Conservation (phyloP, 2,329 filamentous ascomycete species). For the Proliferodiscus dingleyae region DNA sequence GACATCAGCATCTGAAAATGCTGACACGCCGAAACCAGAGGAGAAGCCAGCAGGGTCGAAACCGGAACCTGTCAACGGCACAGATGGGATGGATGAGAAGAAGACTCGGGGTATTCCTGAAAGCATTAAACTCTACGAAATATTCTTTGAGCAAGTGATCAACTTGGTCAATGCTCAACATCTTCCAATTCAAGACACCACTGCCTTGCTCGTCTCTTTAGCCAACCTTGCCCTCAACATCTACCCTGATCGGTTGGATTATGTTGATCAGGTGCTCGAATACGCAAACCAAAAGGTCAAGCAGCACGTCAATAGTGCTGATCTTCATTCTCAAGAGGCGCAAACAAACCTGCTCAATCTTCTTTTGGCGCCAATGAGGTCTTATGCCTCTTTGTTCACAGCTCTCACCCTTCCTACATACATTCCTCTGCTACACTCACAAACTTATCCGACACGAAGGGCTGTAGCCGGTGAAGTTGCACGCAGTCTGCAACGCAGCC, state of each 20-base stretch:
- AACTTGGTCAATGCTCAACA: slow-evolving; percentile 88
- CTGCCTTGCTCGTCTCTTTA: slow-evolving; percentile 88
- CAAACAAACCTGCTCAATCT: slow-evolving; percentile 87
- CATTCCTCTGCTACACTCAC: slow-evolving; percentile 80
- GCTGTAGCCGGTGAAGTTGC: slow-evolving; percentile 88
- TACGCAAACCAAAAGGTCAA: slow-evolving; percentile 83
- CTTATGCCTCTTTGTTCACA: slow-evolving; percentile 94
- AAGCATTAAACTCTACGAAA: slow-evolving; percentile 87
- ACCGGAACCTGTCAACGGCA: slow-evolving; percentile 15
- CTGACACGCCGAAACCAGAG: slow-evolving; percentile 38
- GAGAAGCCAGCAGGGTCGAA: slow-evolving; percentile 38
- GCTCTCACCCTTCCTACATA: slow-evolving; percentile 89
- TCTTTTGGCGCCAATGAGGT: slow-evolving; percentile 82
- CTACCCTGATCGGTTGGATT: slow-evolving; percentile 87
- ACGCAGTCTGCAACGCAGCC: slow-evolving; percentile 74
- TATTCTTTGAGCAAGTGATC: slow-evolving; percentile 95
- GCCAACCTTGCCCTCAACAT: slow-evolving; percentile 93
- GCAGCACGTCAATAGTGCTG: slow-evolving; percentile 90
- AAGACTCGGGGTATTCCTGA: slow-evolving; percentile 55
- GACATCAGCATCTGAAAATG: slow-evolving; percentile 33
- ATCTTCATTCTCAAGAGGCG: slow-evolving; percentile 80
- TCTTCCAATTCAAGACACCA: slow-evolving; percentile 89
- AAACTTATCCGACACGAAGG: slow-evolving; percentile 87
- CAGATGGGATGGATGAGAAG: slow-evolving; percentile 38
- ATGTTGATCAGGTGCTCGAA: slow-evolving; percentile 87